Evolutionary conservation across 306 rosid species (phyloP).

Genomic region (Phaseolus lunatus): DNA sequence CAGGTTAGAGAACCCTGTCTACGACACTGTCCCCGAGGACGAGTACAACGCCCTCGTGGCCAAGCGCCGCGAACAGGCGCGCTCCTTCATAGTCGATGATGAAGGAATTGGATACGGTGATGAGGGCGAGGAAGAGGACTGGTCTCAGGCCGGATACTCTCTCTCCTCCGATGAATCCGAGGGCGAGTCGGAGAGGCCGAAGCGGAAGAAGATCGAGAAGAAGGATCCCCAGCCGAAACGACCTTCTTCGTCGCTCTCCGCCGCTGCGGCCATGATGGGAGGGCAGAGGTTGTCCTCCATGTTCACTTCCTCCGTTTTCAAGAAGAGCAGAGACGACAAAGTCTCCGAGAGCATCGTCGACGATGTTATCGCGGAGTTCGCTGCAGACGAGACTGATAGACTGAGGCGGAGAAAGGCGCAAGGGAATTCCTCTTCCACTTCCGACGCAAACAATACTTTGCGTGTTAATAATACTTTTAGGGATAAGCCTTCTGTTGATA

Average conservation of each 20-base stretch:
- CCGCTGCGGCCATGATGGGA: conserved; percentile 94
- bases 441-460: not conserved
- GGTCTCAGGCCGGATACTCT: conserved; percentile 72
- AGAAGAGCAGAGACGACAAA: conserved; percentile 70
- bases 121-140: conserved; percentile 96
- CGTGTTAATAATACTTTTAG: not conserved
- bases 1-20: conserved; percentile 78
- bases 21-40: conserved; percentile 76
- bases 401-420: conserved; percentile 67
- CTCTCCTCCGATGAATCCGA: conserved; percentile 76
- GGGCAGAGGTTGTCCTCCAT: conserved; percentile 81
- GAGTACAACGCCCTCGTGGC: conserved; percentile 89
- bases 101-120: conserved; percentile 88
- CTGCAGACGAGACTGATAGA: conserved; percentile 83
- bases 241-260: conserved; percentile 70
- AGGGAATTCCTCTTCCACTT: not conserved
- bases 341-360: conserved; percentile 74
- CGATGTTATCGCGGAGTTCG: conserved; percentile 85
- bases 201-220: conserved; percentile 68
- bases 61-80: conserved; percentile 77
- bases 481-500: conserved; percentile 37
- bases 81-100: conserved; percentile 78
- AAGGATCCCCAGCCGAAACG: conserved; percentile 66
- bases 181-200: conserved; percentile 63
- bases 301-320: conserved; percentile 81